These are phyloP conservation scores for Amauroascus niger DNA, from an alignment of 2,329 filamentous ascomycete species.

Conservation along the genomic window DNA sequence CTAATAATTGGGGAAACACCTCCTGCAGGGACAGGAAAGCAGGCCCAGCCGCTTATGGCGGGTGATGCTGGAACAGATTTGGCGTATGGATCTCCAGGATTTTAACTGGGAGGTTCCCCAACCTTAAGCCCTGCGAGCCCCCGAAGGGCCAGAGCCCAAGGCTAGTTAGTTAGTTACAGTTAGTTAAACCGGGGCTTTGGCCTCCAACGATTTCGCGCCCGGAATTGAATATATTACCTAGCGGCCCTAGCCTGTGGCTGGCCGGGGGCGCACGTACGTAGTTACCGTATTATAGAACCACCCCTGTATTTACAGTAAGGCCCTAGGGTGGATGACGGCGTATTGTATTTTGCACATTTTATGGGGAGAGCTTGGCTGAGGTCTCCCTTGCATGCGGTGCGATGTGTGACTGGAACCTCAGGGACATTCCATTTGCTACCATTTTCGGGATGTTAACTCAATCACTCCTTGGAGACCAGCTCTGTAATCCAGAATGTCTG, in stretches of 20 bases:
- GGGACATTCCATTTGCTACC: too few relatives aligned
- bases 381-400: too few relatives aligned
- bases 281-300: not conserved
- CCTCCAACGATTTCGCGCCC: not conserved
- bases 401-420: too few relatives aligned
- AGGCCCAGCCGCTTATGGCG: not conserved
- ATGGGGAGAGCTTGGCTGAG: too few relatives aligned
- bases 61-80: constrained; percentile 1
- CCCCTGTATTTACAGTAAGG: not conserved
- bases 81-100: not conserved
- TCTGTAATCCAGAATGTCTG: too few relatives aligned
- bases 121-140: not conserved
- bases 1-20: not conserved
- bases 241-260: not conserved
- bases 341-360: too few relatives aligned
- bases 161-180: too few relatives aligned
- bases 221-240: not conserved
- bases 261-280: not conserved
- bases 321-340: too few relatives aligned
- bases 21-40: constrained; percentile 4
- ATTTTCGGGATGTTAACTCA: too few relatives aligned
- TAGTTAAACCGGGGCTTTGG: not conserved
- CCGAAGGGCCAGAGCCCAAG: not conserved
- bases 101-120: not conserved
- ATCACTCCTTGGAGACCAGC: too few relatives aligned